These are phyloP conservation scores for Achaetomium macrosporum DNA, from an alignment of 2,329 filamentous ascomycete species.

Conservation along the genomic window DNA sequence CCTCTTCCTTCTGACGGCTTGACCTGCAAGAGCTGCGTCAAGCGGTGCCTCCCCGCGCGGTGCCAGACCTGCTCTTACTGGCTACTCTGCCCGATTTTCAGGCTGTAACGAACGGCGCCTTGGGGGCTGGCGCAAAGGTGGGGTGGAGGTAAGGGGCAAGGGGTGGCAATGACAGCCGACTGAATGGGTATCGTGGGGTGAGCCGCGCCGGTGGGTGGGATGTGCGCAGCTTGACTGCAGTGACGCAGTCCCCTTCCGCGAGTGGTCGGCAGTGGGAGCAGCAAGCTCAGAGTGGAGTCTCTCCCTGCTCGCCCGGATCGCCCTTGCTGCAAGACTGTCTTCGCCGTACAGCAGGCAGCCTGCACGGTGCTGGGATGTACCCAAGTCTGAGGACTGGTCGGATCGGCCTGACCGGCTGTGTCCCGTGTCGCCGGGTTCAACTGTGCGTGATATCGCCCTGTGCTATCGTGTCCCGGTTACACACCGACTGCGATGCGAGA, in stretches of 20 bases:
- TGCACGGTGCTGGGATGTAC: not conserved
- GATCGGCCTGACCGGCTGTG: slow-evolving; percentile 9
- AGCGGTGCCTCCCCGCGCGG: slow-evolving; percentile 34
- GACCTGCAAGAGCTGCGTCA: slow-evolving; percentile 50
- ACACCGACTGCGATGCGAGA: slow-evolving; percentile 23
- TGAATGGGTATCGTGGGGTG: slow-evolving; percentile 14
- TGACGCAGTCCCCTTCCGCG: slow-evolving; percentile 30
- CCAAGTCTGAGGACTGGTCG: slow-evolving; percentile 6
- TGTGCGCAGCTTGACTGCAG: slow-evolving; percentile 31
- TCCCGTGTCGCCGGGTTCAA: slow-evolving; percentile 21
- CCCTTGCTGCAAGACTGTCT: slow-evolving; percentile 22
- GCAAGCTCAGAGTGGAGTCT: not conserved
- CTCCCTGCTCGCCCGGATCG: slow-evolving; percentile 16
- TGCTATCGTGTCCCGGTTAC: slow-evolving; percentile 26
- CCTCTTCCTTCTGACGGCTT: slow-evolving; percentile 39
- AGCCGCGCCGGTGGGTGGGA: slow-evolving; percentile 22
- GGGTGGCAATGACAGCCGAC: slow-evolving; percentile 19
- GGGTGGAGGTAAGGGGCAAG: slow-evolving; percentile 15
- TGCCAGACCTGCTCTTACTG: slow-evolving; percentile 30
- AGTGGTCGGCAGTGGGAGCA: slow-evolving; percentile 16
- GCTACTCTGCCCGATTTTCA: slow-evolving; percentile 37
- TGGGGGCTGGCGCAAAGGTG: slow-evolving; percentile 19
- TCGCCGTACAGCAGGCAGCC: slow-evolving; percentile 2
- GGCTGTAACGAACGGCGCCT: slow-evolving; percentile 41
- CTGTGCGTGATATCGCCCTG: slow-evolving; percentile 20